phyloP scores from a whole-genome alignment of 305 asterid genomes.

The Caryopteris hybrid region DNA sequence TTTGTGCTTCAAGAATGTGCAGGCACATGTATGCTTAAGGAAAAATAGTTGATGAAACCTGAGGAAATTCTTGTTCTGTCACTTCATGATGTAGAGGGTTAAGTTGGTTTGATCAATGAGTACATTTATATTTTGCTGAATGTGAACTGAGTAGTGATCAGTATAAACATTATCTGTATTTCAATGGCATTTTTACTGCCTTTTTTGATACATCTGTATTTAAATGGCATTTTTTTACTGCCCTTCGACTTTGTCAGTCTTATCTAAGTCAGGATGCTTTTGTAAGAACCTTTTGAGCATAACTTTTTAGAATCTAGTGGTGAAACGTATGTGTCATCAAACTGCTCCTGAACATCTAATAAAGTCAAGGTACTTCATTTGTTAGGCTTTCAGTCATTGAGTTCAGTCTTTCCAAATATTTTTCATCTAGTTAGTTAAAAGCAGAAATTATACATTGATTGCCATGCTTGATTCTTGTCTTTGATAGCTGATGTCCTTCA shows the following conservation, averaged over 20 bases:
- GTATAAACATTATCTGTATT: not conserved
- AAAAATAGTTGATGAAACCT: not conserved
- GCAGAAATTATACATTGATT: not conserved
- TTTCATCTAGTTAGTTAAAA: not conserved
- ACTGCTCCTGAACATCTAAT: not conserved
- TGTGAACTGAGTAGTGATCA: not conserved
- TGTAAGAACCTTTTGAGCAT: not conserved
- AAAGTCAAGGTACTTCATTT: not conserved
- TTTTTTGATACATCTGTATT: not conserved
- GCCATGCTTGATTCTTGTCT: not conserved
- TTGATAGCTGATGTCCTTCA: not conserved
- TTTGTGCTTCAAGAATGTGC: too few species aligned
- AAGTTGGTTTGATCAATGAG: not conserved
- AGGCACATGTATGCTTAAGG: not conserved
- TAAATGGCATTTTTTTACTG: not conserved
- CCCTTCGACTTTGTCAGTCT: not conserved
- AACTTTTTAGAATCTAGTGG: not conserved
- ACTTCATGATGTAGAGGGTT: conserved; percentile 1
- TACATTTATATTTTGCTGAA: not conserved
- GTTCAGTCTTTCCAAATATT: not conserved
- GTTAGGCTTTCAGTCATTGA: not conserved
- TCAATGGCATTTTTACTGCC: not conserved
- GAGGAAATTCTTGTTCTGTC: not conserved
- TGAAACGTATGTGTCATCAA: not conserved
- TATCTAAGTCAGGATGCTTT: not conserved